Evolutionary conservation across 805 yeast species (phyloP), one percentile per base, ranked within the genome.

Genomic region (Saturnispora mendoncae): DNA sequence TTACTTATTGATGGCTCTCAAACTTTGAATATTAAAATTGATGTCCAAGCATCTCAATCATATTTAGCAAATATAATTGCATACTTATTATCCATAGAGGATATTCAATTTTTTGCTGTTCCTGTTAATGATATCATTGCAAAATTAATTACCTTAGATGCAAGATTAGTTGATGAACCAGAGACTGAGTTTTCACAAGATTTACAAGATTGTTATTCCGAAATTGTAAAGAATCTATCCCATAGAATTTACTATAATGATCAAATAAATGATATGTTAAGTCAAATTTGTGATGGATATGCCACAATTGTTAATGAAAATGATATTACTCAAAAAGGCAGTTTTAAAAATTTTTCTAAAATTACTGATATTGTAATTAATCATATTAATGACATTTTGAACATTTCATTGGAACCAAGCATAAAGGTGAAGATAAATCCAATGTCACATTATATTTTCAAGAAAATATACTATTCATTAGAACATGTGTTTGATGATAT

Each of bases 71-170:
- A 51, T 15, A 38, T 55, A 34, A 50, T 56, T 3, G 51, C 62
- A 8, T 78, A 80, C 10, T 61, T 86, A 24, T 65, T 88, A n/a
- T 69, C 80, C 1, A 80, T 92, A 0, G 55, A 53, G 34, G 78
- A 79, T 30, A 85, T 85, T 32, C 85, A 82, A 56, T 76, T 90
- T 70, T 80, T 87, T 46, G 97, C 97, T 0, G 65, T 92, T 34
- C 82, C 95, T 9, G 83, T 87, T 5, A 68, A 86, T 29, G 97
- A 88, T 56, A 72, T 84, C 29, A 68, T 83, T 56, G 75, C 78
- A 46, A 76, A 71, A 42, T 54, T 83, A 6, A 14, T 33, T 30
- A 8, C 21, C n/a, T 18, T 40, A 6, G 43, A 40, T 3, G 6
- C 36, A 17, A 15, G 20, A 17, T n/a, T 38, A n/a, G 36, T 25